Evolutionary conservation across 2,329 filamentous ascomycete genomes (phyloP).

Genomic region (Bimuria novae-zelandiae): DNA sequence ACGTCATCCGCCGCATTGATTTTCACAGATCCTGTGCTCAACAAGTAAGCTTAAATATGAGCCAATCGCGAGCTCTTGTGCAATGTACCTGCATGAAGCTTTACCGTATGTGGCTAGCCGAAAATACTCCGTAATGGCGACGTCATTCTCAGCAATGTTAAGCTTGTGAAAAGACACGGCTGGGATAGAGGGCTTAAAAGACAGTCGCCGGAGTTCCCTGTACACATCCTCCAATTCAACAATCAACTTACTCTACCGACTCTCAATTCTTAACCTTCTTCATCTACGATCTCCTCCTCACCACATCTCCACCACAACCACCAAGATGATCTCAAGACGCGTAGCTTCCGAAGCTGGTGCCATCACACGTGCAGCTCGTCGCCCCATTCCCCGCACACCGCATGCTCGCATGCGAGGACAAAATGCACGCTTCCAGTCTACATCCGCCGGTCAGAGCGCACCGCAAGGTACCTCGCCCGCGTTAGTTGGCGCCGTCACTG

Average conservation of each 20-base stretch:
- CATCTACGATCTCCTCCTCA: background rate
- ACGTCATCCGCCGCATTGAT: conserved; percentile 1
- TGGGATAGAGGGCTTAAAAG: background rate
- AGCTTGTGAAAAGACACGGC: conserved; percentile 5
- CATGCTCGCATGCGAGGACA: conserved; percentile 37
- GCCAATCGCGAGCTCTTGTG: background rate
- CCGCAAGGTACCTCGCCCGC: conserved; percentile 40
- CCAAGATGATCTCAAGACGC: conserved; percentile 40
- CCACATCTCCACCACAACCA: background rate
- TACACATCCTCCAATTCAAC: background rate
- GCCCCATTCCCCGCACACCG: conserved; percentile 28
- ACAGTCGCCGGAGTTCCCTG: background rate
- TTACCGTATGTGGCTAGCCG: background rate
- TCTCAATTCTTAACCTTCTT: background rate
- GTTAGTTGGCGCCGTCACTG: conserved; percentile 55
- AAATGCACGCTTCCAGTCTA: conserved; percentile 41
- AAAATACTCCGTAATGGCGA: conserved; percentile 3
- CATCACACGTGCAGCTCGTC: conserved; percentile 35
- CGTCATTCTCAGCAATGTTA: conserved; percentile 2
- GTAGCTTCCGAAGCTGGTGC: conserved; percentile 36
- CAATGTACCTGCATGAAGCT: background rate
- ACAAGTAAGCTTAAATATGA: background rate
- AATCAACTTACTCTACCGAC: no score
- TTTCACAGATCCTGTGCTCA: background rate
- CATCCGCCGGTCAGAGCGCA: conserved; percentile 24